Base-by-base conservation (phyloP, 371 early-diverging fungal genomes). In the Phascolomyces articulosus region DNA sequence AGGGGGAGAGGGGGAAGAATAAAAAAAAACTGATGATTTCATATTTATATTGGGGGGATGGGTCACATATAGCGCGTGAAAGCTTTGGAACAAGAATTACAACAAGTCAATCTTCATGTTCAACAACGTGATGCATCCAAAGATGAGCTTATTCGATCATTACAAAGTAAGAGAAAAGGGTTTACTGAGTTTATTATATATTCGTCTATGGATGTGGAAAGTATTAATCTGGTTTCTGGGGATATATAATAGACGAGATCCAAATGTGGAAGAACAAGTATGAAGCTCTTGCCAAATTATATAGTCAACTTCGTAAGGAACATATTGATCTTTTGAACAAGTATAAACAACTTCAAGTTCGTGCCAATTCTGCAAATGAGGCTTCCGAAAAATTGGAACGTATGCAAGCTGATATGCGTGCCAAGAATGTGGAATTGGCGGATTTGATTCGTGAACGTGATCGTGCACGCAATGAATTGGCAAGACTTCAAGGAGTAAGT, bases 281-380 rank as follows among this genome's bases (percentile, higher is more conserved):
- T 66, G 95, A 95, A 68, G 91, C 93, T 10, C 75, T 96, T 11
- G 94, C 96, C n/a, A 95, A 94, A 67, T 79, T 97, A 29, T 98
- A 98, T 71, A 93, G 96, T 16, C 95, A 96, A 72, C 82, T 98
- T 51, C 90, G 98, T 60, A 95, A 96, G 73, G 97, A 97, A 67
- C 97, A 98, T 76, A 82, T 98, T 64, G 98, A 96, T 40, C 78
- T 98, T 40, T 77, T 98, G 67, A 87, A 86, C 62, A 95, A 95
- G 76, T 96, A 91, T 80, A 93, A 93, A 68, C 74, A 87, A 41
- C 86, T 88, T 8, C 93, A 92, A 66, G 80, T 91, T 65, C 90
- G 92, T 83, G 95, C 91, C 60, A 90, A 88, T 73, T 85, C 87
- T 63, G 94, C 91, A 2, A 83, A 85, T 48, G 93, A 94, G 69